Base-by-base conservation (phyloP, 306 rosid genomes). In the Cercis canadensis region DNA sequence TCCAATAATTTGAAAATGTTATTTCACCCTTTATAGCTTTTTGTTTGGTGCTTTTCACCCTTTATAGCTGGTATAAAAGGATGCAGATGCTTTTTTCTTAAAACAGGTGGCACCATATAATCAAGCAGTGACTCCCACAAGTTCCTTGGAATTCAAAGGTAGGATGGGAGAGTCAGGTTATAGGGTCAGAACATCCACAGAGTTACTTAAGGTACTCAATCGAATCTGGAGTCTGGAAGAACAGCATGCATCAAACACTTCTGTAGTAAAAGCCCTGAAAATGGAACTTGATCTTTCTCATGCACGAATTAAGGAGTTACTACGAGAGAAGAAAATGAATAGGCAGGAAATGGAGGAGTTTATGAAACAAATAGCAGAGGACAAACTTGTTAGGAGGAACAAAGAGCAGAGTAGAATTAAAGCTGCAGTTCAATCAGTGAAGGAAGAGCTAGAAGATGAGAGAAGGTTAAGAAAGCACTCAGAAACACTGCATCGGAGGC, bases 141-240 rank as follows among this genome's bases (percentile, higher is more conserved):
- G 82, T 57, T 81, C 87, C 5, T 8, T 79, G 68, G 75, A 83
- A 55, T 41, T 71, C n/a, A 79, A 77, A 74, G 69, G 73, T 31
- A 77, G 61, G 64, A 79, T 66, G 72, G 75, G 80, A 18, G 82
- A 82, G 46, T 71, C 90, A 36, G 78, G 81, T 39, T 41, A 37
- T 69, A 34, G 70, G 60, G 66, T 65, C 18, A 66, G 75, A 72
- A 89, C 90, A 1, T 84, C 93, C 18, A 67, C 77, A 34, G 85
- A 87, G 77, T 75, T 89, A 59, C 81, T 85, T 43, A 89, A 72
- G 76, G 81, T 85, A 44, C 85, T 92, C 16, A 84, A 89, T 68
- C 85, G 84, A 16, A 84, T 92, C 60, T 85, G 88, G 87, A 81
- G 87, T 66, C 87, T 87, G 43, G 96, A 92, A 82, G 96, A 92